Evolutionary conservation across 768 basidiomycete species (phyloP).

Genomic region (Boletales sp.): DNA sequence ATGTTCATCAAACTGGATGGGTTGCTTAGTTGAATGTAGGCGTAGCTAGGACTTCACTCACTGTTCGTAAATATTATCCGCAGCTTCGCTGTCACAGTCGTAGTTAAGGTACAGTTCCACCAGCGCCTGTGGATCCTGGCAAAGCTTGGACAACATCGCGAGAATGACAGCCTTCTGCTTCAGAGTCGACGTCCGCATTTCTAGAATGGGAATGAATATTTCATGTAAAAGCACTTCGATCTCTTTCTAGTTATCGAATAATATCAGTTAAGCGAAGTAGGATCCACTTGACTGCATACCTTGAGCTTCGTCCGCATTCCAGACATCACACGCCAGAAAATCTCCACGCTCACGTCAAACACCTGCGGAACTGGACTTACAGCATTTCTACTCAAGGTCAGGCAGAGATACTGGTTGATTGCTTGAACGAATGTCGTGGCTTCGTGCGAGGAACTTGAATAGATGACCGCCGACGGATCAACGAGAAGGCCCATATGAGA

Average conservation of each 20-base stretch:
- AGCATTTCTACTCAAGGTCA: conserved; percentile 90
- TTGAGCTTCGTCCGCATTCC: conserved; percentile 95
- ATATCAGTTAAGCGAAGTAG: conserved; percentile 7
- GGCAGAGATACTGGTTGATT: conserved; percentile 92
- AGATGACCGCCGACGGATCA: conserved; percentile 85
- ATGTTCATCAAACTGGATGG: conserved; percentile 81
- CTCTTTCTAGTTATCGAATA: conserved; percentile 70
- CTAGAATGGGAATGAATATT: conserved; percentile 96
- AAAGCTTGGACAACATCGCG: conserved; percentile 81
- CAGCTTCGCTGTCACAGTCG: conserved; percentile 93
- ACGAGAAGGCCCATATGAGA: conserved; percentile 89
- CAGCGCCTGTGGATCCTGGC: conserved; percentile 94
- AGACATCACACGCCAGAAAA: conserved; percentile 94
- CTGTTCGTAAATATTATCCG: conserved; percentile 97
- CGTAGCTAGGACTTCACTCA: conserved; percentile 33
- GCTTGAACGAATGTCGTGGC: conserved; percentile 89
- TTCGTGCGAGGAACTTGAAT: conserved; percentile 85
- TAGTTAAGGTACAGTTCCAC: conserved; percentile 99
- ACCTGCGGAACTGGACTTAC: conserved; percentile 94
- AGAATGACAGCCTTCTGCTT: conserved; percentile 94
- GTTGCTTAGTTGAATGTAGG: conserved; percentile 5
- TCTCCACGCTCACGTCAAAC: conserved; percentile 97
- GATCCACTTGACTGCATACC: conserved; percentile 38
- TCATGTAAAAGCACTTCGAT: conserved; percentile 98
- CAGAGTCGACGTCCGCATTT: conserved; percentile 94